These are phyloP conservation scores for Saturnispora quitensis DNA, from an alignment of 805 yeast species.

Conservation along the genomic window DNA sequence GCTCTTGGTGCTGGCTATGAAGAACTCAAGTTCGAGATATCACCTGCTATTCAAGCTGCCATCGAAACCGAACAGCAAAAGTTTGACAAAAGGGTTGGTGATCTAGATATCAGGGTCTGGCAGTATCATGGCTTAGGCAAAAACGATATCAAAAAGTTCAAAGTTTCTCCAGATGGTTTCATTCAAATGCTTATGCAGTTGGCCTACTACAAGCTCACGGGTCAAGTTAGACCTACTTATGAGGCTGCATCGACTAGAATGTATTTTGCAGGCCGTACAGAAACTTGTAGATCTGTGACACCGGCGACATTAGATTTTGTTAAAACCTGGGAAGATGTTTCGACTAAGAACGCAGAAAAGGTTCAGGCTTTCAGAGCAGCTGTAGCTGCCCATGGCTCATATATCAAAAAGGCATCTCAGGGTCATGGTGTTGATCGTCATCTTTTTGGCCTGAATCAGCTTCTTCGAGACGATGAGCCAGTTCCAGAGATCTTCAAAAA, in stretches of 20 bases:
- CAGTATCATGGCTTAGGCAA: constrained; percentile 83
- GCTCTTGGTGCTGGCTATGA: constrained; percentile 7
- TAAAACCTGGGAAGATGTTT: constrained; percentile 56
- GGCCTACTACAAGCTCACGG: constrained; percentile 78
- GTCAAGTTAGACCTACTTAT: constrained; percentile 79
- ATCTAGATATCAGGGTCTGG: constrained; percentile 72
- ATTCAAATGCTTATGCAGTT: constrained; percentile 87
- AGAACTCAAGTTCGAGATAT: constrained; percentile 48
- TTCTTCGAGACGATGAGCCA: constrained; percentile 43
- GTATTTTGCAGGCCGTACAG: constrained; percentile 86
- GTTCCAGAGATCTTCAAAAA: constrained; percentile 62
- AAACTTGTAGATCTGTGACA: constrained; percentile 82
- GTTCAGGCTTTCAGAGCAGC: constrained; percentile 64
- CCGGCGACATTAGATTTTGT: constrained; percentile 62
- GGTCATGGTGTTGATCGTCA: constrained; percentile 94
- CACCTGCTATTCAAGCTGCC: constrained; percentile 39
- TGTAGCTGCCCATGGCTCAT: constrained; percentile 60
- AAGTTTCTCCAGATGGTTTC: constrained; percentile 87
- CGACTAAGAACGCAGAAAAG: constrained; percentile 44
- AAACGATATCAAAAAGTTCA: constrained; percentile 71
- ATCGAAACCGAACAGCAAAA: constrained; percentile 48
- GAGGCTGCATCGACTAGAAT: constrained; percentile 94
- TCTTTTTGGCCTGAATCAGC: constrained; percentile 75
- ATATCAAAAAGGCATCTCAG: constrained; percentile 66
- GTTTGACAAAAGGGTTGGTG: constrained; percentile 44